Base-by-base conservation (phyloP, 2,329 filamentous ascomycete genomes). In the Plenodomus lindquistii region DNA sequence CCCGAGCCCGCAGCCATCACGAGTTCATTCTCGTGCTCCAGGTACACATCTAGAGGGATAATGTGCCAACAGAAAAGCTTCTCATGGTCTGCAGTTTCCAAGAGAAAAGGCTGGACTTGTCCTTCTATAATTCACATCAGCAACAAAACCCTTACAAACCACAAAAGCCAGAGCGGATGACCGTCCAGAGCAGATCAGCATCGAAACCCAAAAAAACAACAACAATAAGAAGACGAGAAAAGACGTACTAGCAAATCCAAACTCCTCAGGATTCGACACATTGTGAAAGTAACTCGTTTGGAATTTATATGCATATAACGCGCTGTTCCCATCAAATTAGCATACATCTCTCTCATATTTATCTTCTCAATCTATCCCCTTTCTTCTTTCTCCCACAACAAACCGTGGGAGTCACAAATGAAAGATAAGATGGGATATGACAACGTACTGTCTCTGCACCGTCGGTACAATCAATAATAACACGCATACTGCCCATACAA, bases 61-160 rank as follows among this genome's bases (percentile, higher is more conserved):
- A 97, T 81, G 66, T 97, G 93, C 93, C 93, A 97, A 20, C 88
- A 89, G 66, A 94, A 95, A 16, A 97, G 75, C 2, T 78, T 84
- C 70, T 92, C 86, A 34, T 85, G 84, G 69, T 97, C 92, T 1
- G 84, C 77, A 0, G 91, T 94, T 3, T 74, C 75, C 31, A 97
- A 74, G 40, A 83, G 85, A 70, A 97, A 97, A 0, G 93, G 89
- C 5, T 90, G 91, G 2, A 96, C 88, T 74, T 97, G 93, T 60
- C 91, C 91, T 66, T 85, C 89, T 93, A 35, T 21, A 19, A 38
- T 19, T 11, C 16, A 13, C 19, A 45, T 49, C 11, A 40, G 42
- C 40, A 44, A 18, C 17, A 3, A 20, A 27, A 6, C 11, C 19
- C 20, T 19, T 11, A 38, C 2, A 3, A 17, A 4, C 21, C 19